A percentile compares a stretch with the other conserved stretches of the same genome.
Evolutionary conservation across 306 rosid genomes (phyloP).

Genomic region (Malus domestica): DNA sequence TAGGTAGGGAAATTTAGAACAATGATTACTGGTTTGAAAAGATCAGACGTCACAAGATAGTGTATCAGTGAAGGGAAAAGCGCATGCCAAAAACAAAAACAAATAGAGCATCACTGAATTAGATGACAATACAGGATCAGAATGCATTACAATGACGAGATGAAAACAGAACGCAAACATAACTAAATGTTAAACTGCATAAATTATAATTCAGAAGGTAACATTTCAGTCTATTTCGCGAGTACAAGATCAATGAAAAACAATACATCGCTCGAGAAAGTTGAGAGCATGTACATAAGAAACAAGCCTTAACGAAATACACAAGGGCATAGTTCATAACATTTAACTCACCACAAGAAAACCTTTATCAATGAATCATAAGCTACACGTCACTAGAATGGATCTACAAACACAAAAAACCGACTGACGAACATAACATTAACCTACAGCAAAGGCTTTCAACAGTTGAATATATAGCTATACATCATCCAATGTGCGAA

Average conservation of each 20-base stretch:
- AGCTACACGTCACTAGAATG: neutral
- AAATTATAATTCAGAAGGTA: neutral
- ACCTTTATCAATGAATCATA: neutral
- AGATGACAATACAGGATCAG: neutral
- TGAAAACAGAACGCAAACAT: neutral
- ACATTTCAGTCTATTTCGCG: neutral
- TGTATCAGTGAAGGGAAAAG: neutral
- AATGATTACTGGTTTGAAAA: neutral
- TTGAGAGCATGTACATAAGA: no score
- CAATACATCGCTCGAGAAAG: neutral
- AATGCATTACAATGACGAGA: neutral
- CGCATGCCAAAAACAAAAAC: neutral
- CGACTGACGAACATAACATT: slow-evolving; percentile 24
- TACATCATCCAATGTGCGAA: slow-evolving; percentile 36
- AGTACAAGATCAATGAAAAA: neutral
- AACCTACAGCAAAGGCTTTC: slow-evolving; percentile 33
- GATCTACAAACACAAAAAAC: slow-evolving; percentile 26
- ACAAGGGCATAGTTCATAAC: neutral
- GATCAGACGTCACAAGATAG: neutral
- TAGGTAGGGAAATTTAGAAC: no score
- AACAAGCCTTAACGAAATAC: neutral
- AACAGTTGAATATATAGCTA: slow-evolving; percentile 23
- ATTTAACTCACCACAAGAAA: neutral
- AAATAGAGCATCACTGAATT: neutral
- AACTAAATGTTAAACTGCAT: neutral